phyloP scores from a whole-genome alignment of 2,329 filamentous ascomycete genomes.

The Pseudogymnoascus sp. region DNA sequence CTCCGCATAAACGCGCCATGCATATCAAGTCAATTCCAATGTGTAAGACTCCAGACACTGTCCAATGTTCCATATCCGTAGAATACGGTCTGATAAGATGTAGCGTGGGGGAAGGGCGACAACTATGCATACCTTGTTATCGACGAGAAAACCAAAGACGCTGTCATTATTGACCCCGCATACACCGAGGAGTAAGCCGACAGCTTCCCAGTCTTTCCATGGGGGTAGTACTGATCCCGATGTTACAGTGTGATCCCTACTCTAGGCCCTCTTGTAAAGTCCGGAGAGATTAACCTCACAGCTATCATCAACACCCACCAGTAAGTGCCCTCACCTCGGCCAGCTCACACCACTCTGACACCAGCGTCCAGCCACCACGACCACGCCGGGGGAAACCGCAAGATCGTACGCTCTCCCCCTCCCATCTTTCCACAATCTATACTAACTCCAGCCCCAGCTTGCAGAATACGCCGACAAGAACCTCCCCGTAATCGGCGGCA shows the following conservation, averaged over 20 bases:
- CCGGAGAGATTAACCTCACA: slow-evolving; percentile 71
- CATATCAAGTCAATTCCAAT: slow-evolving; percentile 85
- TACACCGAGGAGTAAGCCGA: slow-evolving; percentile 64
- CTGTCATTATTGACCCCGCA: slow-evolving; percentile 73
- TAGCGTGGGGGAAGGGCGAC: slow-evolving; percentile 70
- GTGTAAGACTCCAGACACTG: slow-evolving; percentile 52
- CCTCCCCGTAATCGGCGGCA: slow-evolving; percentile 73
- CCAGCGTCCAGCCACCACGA: slow-evolving; percentile 68
- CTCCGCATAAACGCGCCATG: slow-evolving; percentile 46
- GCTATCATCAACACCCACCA: slow-evolving; percentile 96
- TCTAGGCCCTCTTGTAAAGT: slow-evolving; percentile 66
- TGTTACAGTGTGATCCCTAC: slow-evolving; percentile 49
- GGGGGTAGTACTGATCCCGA: slow-evolving; percentile 12
- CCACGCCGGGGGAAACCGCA: slow-evolving; percentile 85
- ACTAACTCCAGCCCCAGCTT: slow-evolving; percentile 17
- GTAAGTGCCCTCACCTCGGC: slow-evolving; percentile 49
- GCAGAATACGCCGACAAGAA: slow-evolving; percentile 33
- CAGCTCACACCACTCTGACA: slow-evolving; percentile 13
- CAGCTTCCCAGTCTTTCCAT: neutral
- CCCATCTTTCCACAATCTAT: neutral
- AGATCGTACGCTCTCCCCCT: slow-evolving; percentile 52
- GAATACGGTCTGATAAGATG: slow-evolving; percentile 16
- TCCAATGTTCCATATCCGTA: neutral
- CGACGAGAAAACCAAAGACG: slow-evolving; percentile 72
- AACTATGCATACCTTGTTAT: slow-evolving; percentile 83